Evolutionary conservation across 1,284 basidiomycete genomes (phyloP).

Genomic region (Jaminaea rosea): DNA sequence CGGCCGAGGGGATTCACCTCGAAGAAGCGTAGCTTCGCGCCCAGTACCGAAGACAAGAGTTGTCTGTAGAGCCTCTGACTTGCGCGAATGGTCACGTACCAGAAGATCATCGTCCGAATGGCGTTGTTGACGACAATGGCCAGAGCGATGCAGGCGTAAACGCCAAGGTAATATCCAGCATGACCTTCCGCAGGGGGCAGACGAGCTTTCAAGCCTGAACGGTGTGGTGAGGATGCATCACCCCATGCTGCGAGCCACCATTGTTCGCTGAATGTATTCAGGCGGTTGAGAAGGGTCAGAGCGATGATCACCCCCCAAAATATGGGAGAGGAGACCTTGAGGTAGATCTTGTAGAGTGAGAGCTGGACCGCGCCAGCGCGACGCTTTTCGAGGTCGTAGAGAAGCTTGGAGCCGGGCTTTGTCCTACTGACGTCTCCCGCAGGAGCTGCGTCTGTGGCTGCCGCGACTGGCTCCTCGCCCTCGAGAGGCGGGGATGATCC

Average conservation of each 20-base stretch:
- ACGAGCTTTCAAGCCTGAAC: background rate
- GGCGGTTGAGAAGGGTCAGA: constrained; percentile 14
- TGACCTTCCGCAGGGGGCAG: constrained; percentile 13
- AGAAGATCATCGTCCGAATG: constrained; percentile 16
- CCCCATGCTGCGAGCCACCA: constrained; percentile 39
- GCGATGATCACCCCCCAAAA: constrained; percentile 13
- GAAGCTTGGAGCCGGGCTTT: no score
- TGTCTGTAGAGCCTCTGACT: constrained; percentile 27
- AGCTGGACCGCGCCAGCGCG: constrained; percentile 22
- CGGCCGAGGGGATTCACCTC: constrained; percentile 38
- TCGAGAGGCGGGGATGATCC: no score
- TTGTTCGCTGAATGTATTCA: constrained; percentile 21
- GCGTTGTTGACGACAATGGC: constrained; percentile 20
- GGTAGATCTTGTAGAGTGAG: constrained; percentile 23
- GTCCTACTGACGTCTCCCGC: no score
- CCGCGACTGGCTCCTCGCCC: background rate
- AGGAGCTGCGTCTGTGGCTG: constrained; percentile 1
- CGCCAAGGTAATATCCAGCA: constrained; percentile 16
- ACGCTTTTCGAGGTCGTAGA: constrained; percentile 29
- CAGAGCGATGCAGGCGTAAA: constrained; percentile 19
- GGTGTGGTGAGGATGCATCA: constrained; percentile 15
- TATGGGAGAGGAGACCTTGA: constrained; percentile 13
- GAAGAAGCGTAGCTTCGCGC: constrained; percentile 37
- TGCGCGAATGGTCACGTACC: constrained; percentile 16
- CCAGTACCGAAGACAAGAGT: constrained; percentile 30